Evolutionary conservation across 805 yeast species (phyloP).

Genomic region (Saccharomycopsis selenospora): DNA sequence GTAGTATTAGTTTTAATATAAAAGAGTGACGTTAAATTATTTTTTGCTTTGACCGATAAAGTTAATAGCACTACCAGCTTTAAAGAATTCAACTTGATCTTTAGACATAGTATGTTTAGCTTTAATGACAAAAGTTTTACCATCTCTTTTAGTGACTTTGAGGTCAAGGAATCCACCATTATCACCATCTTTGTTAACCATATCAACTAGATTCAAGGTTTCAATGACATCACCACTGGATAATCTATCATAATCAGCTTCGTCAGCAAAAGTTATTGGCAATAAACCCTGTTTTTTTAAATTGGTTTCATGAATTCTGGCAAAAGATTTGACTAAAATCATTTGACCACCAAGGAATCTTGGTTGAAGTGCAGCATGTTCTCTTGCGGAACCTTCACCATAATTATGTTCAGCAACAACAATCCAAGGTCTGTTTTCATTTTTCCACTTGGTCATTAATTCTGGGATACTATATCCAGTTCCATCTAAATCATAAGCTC

Average conservation of each 20-base stretch:
- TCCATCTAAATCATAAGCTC: constrained; percentile 82
- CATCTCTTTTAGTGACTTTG: constrained; percentile 67
- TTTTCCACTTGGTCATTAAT: constrained; percentile 92
- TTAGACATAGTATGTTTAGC: constrained; percentile 94
- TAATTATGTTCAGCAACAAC: constrained; percentile 97
- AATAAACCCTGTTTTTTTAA: constrained; percentile 97
- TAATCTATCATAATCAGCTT: constrained; percentile 78
- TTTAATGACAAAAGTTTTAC: constrained; percentile 59
- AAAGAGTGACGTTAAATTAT: too few species aligned
- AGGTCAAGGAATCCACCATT: constrained; percentile 77
- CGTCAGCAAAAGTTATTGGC: constrained; percentile 88
- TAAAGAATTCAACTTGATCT: constrained; percentile 93
- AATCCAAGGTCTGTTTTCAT: constrained; percentile 78
- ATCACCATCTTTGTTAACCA: constrained; percentile 75
- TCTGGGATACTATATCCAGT: constrained; percentile 80
- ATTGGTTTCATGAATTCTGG: constrained; percentile 97
- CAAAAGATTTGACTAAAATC: constrained; percentile 88
- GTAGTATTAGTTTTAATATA: too few species aligned
- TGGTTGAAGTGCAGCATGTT: constrained; percentile 96
- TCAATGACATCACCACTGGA: constrained; percentile 70
- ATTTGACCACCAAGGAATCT: constrained; percentile 88
- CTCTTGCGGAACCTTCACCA: constrained; percentile 99
- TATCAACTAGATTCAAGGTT: constrained; percentile 65
- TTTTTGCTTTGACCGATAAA: constrained; percentile 50
- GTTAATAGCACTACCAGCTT: constrained; percentile 95